A percentile compares a stretch with the other conserved stretches of the same genome.
These are phyloP conservation scores for Diplodia corticola DNA, from an alignment of 2,329 filamentous ascomycete species.

Conservation along the genomic window DNA sequence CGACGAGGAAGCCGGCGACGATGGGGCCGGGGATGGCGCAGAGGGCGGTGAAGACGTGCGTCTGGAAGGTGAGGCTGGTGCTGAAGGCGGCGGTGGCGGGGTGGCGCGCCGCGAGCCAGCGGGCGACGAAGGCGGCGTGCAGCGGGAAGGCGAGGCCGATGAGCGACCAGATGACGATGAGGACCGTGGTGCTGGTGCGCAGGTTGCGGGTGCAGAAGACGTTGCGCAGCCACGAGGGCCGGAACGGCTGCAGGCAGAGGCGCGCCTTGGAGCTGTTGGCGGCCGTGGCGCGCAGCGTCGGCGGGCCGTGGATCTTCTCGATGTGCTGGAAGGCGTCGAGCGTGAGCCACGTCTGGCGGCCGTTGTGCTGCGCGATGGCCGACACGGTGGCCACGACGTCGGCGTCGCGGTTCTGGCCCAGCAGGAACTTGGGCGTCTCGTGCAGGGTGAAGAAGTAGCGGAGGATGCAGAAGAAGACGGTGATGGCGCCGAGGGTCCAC, in stretches of 20 bases:
- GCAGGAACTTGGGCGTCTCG: conserved; percentile 62
- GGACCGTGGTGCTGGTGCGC: conserved; percentile 37
- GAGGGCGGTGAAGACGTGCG: conserved; percentile 56
- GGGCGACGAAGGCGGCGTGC: conserved; percentile 54
- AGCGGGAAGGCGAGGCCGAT: conserved; percentile 49
- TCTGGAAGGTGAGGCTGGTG: conserved; percentile 52
- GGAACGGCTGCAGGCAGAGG: conserved; percentile 29
- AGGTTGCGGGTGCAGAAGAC: conserved; percentile 44
- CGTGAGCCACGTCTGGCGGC: conserved; percentile 36
- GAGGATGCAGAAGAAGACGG: conserved; percentile 49
- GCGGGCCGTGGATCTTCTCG: conserved; percentile 33
- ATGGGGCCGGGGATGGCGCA: conserved; percentile 52
- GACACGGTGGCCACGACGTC: conserved; percentile 51
- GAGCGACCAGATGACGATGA: conserved; percentile 47
- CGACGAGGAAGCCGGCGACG: conserved; percentile 47
- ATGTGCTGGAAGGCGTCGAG: conserved; percentile 40
- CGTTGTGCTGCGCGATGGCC: conserved; percentile 47
- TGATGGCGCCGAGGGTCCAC: conserved; percentile 44
- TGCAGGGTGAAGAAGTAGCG: conserved; percentile 57
- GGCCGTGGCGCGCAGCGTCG: background rate
- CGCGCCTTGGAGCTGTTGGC: conserved; percentile 32
- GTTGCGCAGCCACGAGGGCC: conserved; percentile 33
- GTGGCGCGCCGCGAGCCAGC: conserved; percentile 55
- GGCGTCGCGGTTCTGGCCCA: conserved; percentile 55
- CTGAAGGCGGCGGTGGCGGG: conserved; percentile 47